Evolutionary conservation across 768 basidiomycete genomes (phyloP).

Genomic region (Cubamyces sp.): DNA sequence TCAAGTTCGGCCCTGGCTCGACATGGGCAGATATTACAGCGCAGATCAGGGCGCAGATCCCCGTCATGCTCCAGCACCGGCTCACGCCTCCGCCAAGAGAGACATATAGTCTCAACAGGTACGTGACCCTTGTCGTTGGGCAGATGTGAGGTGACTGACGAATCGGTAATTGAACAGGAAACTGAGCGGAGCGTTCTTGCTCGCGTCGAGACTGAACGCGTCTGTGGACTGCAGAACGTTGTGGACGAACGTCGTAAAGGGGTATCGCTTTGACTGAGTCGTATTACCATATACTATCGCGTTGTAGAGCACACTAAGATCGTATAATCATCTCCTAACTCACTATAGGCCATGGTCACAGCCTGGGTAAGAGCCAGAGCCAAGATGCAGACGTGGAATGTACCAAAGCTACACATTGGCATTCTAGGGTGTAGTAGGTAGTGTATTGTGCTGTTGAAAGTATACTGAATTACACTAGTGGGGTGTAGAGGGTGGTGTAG

Average conservation of each 20-base stretch:
- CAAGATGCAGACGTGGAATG: background rate
- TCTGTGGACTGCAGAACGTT: slow-evolving; percentile 71
- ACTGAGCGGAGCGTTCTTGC: slow-evolving; percentile 79
- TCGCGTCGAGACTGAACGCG: slow-evolving; percentile 76
- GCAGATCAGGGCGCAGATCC: slow-evolving; percentile 79
- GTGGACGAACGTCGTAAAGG: slow-evolving; percentile 70
- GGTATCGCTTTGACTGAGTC: slow-evolving; percentile 37
- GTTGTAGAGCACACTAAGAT: background rate
- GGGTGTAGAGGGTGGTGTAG: slow-evolving; percentile 2
- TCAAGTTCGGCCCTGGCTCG: slow-evolving; percentile 74
- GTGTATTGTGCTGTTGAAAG: slow-evolving; percentile 23
- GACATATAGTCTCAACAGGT: slow-evolving; percentile 94
- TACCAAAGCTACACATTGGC: too few species aligned
- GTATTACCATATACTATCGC: too few species aligned
- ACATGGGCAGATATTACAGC: slow-evolving; percentile 73
- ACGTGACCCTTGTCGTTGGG: slow-evolving; percentile 25
- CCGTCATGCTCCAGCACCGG: slow-evolving; percentile 86
- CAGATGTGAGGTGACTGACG: background rate
- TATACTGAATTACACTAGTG: slow-evolving; percentile 25
- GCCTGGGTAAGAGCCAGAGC: background rate
- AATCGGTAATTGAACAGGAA: slow-evolving; percentile 51
- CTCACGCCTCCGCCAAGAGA: slow-evolving; percentile 92
- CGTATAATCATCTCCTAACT: background rate
- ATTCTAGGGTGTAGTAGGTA: background rate
- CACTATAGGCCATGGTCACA: background rate